Base-by-base conservation (phyloP, 2,329 filamentous ascomycete genomes). In the Colletotrichum acutatum region DNA sequence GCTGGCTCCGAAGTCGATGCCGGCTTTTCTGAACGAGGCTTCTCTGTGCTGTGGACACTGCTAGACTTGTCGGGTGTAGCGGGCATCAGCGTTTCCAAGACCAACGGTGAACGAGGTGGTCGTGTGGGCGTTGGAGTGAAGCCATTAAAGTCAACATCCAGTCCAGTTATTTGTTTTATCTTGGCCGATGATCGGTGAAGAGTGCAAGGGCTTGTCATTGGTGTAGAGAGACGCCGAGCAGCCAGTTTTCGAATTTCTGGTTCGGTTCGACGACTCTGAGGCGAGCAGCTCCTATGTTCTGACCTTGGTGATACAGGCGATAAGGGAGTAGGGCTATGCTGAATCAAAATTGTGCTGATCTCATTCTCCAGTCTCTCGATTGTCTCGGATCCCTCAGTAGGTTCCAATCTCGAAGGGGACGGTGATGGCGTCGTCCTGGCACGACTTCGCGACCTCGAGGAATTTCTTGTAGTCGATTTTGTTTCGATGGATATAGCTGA, bases 101-200 rank as follows among this genome's bases (percentile, higher is more conserved):
- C 16, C 19, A 54, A 14, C 1, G 71, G 34, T 19, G 49, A 63
- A 4, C 57, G 73, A 22, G 34, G 30, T 28, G 46, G 70, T 22
- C 72, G 56, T 4, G 22, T 14, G 9, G 64, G 56, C 5, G 53
- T 19, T 16, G 64, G 49, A 5, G 53, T 46, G 56, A 68, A 57
- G 53, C 34, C 60, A 19, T 56, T 67, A 58, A 66, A 60, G 1
- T 79, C 78, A n/a, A 85, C 57, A 53, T 84, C 82, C 32, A 82
- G 78, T 1, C 84, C 85, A 5, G 79, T 86, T 16, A 87, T 79
- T 75, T 85, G 83, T 42, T 81, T 79, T 54, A 86, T 78, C 77
- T 86, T 87, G 56, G 78, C 78, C 0, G 80, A 80, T 0, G 84
- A 82, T 54, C 76, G 77, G 60, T 81, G 79, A 12, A 78, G 69